phyloP scores from a whole-genome alignment of 2,329 filamentous ascomycete species.

The Beauveria australis region DNA sequence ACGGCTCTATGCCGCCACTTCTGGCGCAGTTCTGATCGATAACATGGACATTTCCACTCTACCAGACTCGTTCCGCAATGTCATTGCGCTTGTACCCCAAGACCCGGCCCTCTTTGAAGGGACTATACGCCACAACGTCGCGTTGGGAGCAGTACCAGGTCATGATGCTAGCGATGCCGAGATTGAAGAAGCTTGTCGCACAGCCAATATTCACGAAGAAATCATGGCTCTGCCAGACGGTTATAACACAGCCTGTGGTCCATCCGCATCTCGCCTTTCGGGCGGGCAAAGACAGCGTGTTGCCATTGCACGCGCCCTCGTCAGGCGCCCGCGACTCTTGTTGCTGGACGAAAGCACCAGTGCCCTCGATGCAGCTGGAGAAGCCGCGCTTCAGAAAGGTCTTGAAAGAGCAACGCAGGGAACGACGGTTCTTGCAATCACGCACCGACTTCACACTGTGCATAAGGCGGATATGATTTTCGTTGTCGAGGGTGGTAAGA shows the following conservation, averaged over 20 bases:
- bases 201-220: slow-evolving; percentile 58
- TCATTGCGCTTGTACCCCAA: slow-evolving; percentile 42
- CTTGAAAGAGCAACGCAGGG: slow-evolving; percentile 42
- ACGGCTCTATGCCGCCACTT: slow-evolving; percentile 43
- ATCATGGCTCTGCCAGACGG: slow-evolving; percentile 49
- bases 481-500: slow-evolving; percentile 17
- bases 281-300: slow-evolving; percentile 67
- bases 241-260: slow-evolving; percentile 53
- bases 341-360: slow-evolving; percentile 71
- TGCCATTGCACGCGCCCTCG: slow-evolving; percentile 61
- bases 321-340: slow-evolving; percentile 57
- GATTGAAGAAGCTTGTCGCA: slow-evolving; percentile 51
- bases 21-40: slow-evolving; percentile 44
- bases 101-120: slow-evolving; percentile 43
- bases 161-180: slow-evolving; percentile 44
- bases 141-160: slow-evolving; percentile 40
- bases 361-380: slow-evolving; percentile 58
- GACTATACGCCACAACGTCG: slow-evolving; percentile 40
- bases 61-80: slow-evolving; percentile 29
- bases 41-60: slow-evolving; percentile 21
- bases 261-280: slow-evolving; percentile 59
- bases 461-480: slow-evolving; percentile 39
- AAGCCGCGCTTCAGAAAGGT: slow-evolving; percentile 52
- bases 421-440: slow-evolving; percentile 40
- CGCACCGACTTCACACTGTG: slow-evolving; percentile 40